Conservation (phyloP, 1,284 basidiomycete genomes). For the Rhodofomes roseus region DNA sequence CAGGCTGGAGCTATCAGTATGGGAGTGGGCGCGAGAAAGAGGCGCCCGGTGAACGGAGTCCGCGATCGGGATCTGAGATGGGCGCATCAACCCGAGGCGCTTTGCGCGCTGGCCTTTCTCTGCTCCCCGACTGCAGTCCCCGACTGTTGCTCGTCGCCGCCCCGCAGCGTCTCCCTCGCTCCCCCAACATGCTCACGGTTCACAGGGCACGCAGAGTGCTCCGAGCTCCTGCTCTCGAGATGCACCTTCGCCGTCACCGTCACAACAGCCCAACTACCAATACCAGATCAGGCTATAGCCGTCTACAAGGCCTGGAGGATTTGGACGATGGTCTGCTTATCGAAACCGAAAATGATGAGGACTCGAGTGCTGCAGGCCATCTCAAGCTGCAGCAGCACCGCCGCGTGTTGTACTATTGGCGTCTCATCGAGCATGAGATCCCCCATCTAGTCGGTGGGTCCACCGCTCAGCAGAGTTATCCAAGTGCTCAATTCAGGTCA, state of each 20-base stretch:
- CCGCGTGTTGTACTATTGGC: slow-evolving; percentile 67
- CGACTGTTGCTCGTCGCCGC: no score
- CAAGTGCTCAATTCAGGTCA: background rate
- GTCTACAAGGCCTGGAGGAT: background rate
- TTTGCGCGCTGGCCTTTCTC: background rate
- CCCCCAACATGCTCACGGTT: background rate
- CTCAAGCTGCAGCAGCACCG: slow-evolving; percentile 67
- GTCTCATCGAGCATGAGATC: slow-evolving; percentile 83
- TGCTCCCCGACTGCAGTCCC: no score
- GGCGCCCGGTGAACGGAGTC: background rate
- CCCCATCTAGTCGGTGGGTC: slow-evolving; percentile 71
- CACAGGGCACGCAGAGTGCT: background rate
- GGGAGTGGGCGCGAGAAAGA: background rate
- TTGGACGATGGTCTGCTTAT: background rate
- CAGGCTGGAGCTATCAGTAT: background rate
- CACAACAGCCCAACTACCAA: background rate
- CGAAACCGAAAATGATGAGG: slow-evolving; percentile 32
- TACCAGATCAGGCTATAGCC: no score
- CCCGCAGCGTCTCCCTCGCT: background rate
- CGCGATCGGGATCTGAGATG: background rate
- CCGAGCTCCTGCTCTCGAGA: background rate
- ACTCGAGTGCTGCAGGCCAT: slow-evolving; percentile 67
- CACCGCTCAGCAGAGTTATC: background rate
- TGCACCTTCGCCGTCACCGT: background rate
- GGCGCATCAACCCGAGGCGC: background rate